Base-by-base conservation (phyloP, 1,284 basidiomycete genomes). In the Amylostereum areolatum region DNA sequence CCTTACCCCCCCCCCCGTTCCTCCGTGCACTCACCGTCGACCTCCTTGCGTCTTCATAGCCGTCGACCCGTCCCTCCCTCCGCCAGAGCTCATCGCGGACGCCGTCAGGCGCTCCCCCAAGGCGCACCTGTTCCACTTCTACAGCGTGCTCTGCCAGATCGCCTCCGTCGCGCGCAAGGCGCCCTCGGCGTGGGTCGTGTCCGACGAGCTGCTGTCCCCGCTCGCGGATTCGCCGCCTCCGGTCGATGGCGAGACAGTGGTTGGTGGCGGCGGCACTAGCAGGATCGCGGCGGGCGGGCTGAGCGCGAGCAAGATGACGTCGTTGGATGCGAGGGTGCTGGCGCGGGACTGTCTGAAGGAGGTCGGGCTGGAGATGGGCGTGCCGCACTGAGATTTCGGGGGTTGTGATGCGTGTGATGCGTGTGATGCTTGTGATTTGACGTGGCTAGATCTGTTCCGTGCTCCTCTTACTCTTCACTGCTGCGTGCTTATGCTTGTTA, bases 81-180 rank as follows among this genome's bases (percentile, higher is more conserved):
- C 77, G 1, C 70, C 74, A 27, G 65, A 68, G 18, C 67, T 88
- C 6, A 74, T 92, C 32, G 71, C 81, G 1, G 82, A 89, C 52
- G 77, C 83, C 0, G 77, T 85, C 10, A 80, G 80, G 54, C 79
- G 85, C 0, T 93, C 91, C 1, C 65, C 80, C 0, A 74, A 81
- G 25, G 89, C 86, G 0, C 92, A 93, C 61, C 69, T 97, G 8
- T 93, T 95, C 74, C 81, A 87, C 58, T 83, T 95, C 54, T 94
- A 94, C 60, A 72, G 80, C 0, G 68, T 87, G 2, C 65, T 97
- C 5, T 85, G 86, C 56, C 84, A 92, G 57, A 83, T 96, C 43
- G 83, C 80, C 2, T 81, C 88, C 5, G 76, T 84, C 50, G 78
- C 82, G 0, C 71, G 80, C 29, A 78, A 76, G 55, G 73, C 80